Evolutionary conservation across 2,329 filamentous ascomycete species (phyloP).

Genomic region (Cladosporium sphaerospermum): DNA sequence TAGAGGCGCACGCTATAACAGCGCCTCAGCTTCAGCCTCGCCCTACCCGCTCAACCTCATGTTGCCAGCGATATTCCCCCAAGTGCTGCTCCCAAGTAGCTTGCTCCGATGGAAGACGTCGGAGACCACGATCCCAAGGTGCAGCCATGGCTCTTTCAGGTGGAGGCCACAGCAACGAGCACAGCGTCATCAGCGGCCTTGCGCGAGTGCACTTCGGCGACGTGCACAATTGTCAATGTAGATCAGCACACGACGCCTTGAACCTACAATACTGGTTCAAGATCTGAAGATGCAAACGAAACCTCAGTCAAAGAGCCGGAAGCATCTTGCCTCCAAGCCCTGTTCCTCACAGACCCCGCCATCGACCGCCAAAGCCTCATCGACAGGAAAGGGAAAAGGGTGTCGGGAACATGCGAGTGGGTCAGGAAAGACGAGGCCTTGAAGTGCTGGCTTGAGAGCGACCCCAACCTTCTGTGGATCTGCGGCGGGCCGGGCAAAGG

Average conservation of each 20-base stretch:
- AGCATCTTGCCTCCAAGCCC: neutral
- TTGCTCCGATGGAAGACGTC: too few species aligned
- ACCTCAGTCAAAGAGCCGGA: too few species aligned
- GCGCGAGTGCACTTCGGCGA: neutral
- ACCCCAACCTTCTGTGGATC: conserved; percentile 21
- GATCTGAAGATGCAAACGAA: neutral
- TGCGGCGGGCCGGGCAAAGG: conserved; percentile 27
- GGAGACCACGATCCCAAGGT: too few species aligned
- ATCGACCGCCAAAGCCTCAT: conserved; percentile 18
- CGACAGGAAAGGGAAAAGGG: conserved; percentile 13
- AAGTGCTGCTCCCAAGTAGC: too few species aligned
- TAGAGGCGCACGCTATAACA: too few species aligned
- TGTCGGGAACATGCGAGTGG: conserved; percentile 26
- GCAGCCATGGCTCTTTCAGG: too few species aligned
- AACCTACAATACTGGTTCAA: neutral
- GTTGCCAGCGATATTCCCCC: too few species aligned
- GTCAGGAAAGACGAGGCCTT: conserved; percentile 16
- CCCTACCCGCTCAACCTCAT: too few species aligned
- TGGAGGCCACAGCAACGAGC: too few species aligned
- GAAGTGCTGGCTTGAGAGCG: conserved; percentile 14
- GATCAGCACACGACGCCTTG: neutral
- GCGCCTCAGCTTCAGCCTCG: too few species aligned
- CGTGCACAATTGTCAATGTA: neutral
- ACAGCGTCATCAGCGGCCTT: neutral
- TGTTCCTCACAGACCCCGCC: conserved; percentile 6